Evolutionary conservation across 2,329 filamentous ascomycete species (phyloP), one percentile per base, ranked within the genome.

Genomic region (Penicillium sclerotigenum): DNA sequence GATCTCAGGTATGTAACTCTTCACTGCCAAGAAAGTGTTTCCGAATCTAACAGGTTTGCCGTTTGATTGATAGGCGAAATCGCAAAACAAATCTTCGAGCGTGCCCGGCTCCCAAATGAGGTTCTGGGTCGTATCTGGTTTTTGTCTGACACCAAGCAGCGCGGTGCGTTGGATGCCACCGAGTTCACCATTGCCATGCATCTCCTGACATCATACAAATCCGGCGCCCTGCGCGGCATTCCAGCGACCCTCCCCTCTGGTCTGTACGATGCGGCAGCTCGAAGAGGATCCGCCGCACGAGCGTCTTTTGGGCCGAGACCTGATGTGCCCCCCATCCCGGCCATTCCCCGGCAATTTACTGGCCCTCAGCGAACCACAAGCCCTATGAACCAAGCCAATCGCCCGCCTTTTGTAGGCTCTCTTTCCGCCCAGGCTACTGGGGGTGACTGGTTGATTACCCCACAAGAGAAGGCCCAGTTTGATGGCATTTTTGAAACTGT

Each of bases 181-280:
- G 94, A 97, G 68, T 99, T 99, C 72, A 89, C 96, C 70, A 95
- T 99, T 68, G 94, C 94, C 43, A 99, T 99, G 94, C 94, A 99
- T 73, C 80, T 99, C 58, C 81, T 99, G 59, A 93, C 91, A 14
- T 96, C 91, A 13, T 91, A 90, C 77, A 96, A 96, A 79, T 88
- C 87, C 13, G 89, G 91, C 22, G 81, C 86, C 29, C 82, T 99
- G 72, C 87, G 90, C 61, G 86, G 83, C 20, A 81, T 97, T 54
- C 94, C 94, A 1, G 88, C 80, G 58, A 84, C 88, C 26, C 82
- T 99, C 2, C 94, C 94, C 6, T 86, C 90, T 13, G 89, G 88
- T 11, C 79, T 99, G 5, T 96, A 95, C 69, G 94, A 99, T 69
- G 93, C 92, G 43, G 94, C 94, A 9, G 86, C 89, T 47, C 84